A percentile compares a stretch with the other conserved stretches of the same genome.
Evolutionary conservation across 1,284 basidiomycete genomes (phyloP).

Genomic region (Coriolopsis trogii): DNA sequence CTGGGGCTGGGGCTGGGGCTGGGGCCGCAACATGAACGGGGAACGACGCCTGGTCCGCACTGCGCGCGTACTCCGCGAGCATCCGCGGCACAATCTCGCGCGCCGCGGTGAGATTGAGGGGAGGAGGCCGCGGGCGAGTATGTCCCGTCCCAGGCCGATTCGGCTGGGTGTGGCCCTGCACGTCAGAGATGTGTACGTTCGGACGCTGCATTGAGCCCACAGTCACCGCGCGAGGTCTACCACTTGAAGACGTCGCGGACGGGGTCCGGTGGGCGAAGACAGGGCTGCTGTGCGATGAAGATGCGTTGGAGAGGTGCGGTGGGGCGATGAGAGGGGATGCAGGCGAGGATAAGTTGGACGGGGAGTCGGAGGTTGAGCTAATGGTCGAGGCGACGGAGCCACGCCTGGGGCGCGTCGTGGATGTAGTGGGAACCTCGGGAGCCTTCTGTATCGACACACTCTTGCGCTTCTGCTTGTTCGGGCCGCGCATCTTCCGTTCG

Average conservation of each 20-base stretch:
- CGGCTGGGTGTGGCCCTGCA: too few species aligned
- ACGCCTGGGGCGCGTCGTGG: background rate
- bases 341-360: background rate
- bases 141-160: too few species aligned
- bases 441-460: too few species aligned
- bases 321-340: constrained; percentile 1
- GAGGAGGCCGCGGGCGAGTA: constrained; percentile 23
- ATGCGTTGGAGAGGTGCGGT: background rate
- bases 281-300: constrained; percentile 11
- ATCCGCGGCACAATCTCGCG: constrained; percentile 8
- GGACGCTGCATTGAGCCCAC: too few species aligned
- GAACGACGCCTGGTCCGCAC: background rate
- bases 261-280: background rate
- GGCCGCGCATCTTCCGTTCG: constrained; percentile 62
- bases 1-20: too few species aligned
- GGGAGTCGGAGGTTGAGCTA: constrained; percentile 23
- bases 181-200: too few species aligned
- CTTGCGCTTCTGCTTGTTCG: constrained; percentile 56
- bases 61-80: constrained; percentile 11
- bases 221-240: constrained; percentile 8
- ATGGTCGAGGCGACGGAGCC: constrained; percentile 22
- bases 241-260: background rate
- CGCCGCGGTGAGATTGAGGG: constrained; percentile 18
- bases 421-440: background rate
- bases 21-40: too few species aligned